Base-by-base conservation (phyloP, 805 yeast genomes). In the Pichia heedii region DNA sequence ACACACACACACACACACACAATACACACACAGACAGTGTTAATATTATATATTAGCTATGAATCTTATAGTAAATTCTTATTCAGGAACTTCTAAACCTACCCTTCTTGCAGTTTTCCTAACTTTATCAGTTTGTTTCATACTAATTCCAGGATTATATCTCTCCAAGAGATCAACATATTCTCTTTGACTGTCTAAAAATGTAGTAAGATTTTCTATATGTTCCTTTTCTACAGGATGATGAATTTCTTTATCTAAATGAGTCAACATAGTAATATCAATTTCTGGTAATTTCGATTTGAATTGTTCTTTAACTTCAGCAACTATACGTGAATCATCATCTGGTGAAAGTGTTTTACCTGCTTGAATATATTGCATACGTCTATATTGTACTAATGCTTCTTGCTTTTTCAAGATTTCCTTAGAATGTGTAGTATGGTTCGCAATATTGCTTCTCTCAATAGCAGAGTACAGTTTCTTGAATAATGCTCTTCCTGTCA, bases 21-120 rank as follows among this genome's bases (percentile, higher is more conserved):
- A n/a, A n/a, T n/a, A n/a, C n/a, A n/a, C n/a, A n/a, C n/a, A n/a
- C n/a, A n/a, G n/a, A n/a, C n/a, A n/a, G n/a, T n/a, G n/a, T n/a
- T n/a, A n/a, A n/a, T n/a, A n/a, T n/a, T n/a, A n/a, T n/a, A n/a
- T n/a, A n/a, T n/a, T n/a, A n/a, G n/a, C n/a, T n/a, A n/a, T n/a
- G n/a, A n/a, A n/a, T n/a, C n/a, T n/a, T n/a, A n/a, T n/a, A n/a
- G n/a, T n/a, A n/a, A n/a, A n/a, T n/a, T n/a, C n/a, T n/a, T 48
- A 58, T 48, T 70, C 68, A 8, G 87, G 88, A 13, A 81, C 66
- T 42, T 77, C 77, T 42, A 90, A 71, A 0, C 98, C 98, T n/a
- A 90, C 98, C 50, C 80, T 74, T 44, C 80, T 73, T 7, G 97
- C 98, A 1, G 95, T 83, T 57, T 74, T 76, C 53, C 79, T 70